Evolutionary conservation across 768 basidiomycete genomes (phyloP).

Genomic region (Zangia roseola): DNA sequence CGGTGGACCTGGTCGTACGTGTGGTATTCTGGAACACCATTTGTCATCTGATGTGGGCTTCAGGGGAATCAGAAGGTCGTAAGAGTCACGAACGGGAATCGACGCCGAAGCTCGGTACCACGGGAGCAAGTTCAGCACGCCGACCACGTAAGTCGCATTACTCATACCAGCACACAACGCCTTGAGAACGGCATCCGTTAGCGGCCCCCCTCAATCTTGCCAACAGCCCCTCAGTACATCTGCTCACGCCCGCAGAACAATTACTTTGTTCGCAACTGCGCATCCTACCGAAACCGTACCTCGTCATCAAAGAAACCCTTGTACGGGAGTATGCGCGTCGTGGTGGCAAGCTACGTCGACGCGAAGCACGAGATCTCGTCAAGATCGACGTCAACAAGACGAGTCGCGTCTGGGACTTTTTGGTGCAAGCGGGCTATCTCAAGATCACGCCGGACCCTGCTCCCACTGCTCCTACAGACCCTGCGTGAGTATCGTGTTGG

Average conservation of each 20-base stretch:
- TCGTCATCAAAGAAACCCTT: conserved; percentile 93
- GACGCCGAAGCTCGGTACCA: conserved; percentile 50
- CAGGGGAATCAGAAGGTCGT: conserved; percentile 48
- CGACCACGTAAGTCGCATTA: conserved; percentile 38
- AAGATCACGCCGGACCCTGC: conserved; percentile 60
- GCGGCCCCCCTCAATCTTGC: conserved; percentile 82
- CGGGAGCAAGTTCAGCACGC: conserved; percentile 39
- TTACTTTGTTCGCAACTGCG: conserved; percentile 84
- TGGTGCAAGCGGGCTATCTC: conserved; percentile 81
- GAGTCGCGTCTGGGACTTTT: conserved; percentile 88
- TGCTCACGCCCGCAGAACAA: conserved; percentile 88
- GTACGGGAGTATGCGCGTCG: conserved; percentile 90
- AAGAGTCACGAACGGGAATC: conserved; percentile 61
- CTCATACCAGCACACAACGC: background rate
- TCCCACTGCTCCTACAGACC: conserved; percentile 34
- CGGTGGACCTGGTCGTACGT: conserved; percentile 46
- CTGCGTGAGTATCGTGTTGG: conserved; percentile 30
- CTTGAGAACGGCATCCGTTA: conserved; percentile 14
- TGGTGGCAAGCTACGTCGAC: conserved; percentile 81
- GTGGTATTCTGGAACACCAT: conserved; percentile 35
- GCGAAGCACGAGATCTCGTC: conserved; percentile 87
- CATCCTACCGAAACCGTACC: conserved; percentile 92
- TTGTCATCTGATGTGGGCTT: background rate
- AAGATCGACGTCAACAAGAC: conserved; percentile 95
- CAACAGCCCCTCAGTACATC: conserved; percentile 84